Base-by-base conservation (phyloP, 176 grass and related monocot species). In the Stipa capillata region DNA sequence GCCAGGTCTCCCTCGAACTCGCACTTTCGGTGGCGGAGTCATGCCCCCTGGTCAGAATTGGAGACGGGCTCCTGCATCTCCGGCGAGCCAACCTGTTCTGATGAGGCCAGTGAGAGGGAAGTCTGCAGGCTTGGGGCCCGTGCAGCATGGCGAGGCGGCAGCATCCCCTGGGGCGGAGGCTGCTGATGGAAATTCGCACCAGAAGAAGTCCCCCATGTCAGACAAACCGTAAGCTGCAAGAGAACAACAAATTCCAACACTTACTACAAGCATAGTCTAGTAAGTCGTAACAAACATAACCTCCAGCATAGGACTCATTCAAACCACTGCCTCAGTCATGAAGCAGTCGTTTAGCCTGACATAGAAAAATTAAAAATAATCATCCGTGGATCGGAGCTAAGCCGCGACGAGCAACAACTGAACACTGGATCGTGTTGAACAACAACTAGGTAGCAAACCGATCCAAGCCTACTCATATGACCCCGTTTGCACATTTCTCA, bases 1-100 rank as follows among this genome's bases (percentile, higher is more conserved):
- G 92, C 92, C 92, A 99, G 7, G 97, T 96, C 53, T 99, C 97
- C 35, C 86, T 87, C 2, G 97, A 99, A 42, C 97, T 99, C 2
- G 92, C 97, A 15, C 97, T 99, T 79, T 96, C 97, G 0, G 90
- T 99, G 48, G 90, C 92, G 0, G 97, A 99, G 72, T 99, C 97
- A 2, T 95, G 88, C 15, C 88, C n/a, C 97, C 8, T 48, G 90
- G 65, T 96, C 86, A 0, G 97, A 99, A 64, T 99, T 99, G 1
- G 92, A 99, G 28, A 64, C 82, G 0, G 88, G 97, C 21, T 93
- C 92, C 80, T 93, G 97, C 82, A 89, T 85, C 50, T 99, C 97
- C 29, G 90, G 92, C 1, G 90, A 95, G 49, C 90, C 97, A 0
- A 85, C 90, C 53, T 89, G 85, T 33, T 99, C 92, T 0, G 92